These are phyloP conservation scores for Ambispora gerdemannii DNA, from an alignment of 192 early-diverging fungal genomes.

Conservation along the genomic window DNA sequence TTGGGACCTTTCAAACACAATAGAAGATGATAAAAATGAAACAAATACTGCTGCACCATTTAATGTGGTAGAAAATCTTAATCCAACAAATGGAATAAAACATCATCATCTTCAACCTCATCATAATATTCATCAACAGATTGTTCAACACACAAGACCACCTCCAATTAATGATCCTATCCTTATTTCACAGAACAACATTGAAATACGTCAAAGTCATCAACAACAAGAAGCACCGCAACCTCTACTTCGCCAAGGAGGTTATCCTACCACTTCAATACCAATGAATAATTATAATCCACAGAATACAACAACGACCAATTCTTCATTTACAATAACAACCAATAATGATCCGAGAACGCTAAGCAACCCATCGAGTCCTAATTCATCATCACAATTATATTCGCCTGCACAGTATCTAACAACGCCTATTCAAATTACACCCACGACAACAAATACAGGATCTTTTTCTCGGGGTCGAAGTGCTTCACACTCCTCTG, in stretches of 20 bases:
- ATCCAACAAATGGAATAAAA: neutral
- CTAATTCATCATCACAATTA: neutral
- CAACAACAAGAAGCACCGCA: neutral
- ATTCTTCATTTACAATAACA: neutral
- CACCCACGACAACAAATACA: neutral
- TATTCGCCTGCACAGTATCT: neutral
- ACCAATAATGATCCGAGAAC: neutral
- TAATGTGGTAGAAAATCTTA: neutral
- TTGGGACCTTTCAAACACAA: constrained; percentile 48
- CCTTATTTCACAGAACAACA: neutral
- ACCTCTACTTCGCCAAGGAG: too few relatives aligned
- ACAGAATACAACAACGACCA: neutral
- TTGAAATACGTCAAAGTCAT: neutral
- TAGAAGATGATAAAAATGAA: constrained; percentile 44
- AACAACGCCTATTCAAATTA: neutral
- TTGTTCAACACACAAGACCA: too few relatives aligned
- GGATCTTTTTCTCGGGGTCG: neutral
- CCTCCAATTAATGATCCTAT: neutral
- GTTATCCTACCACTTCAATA: neutral
- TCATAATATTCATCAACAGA: too few relatives aligned
- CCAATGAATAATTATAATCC: neutral
- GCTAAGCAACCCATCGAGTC: neutral
- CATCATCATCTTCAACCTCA: neutral
- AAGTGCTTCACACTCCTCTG: neutral
- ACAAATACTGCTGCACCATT: neutral